A percentile compares a stretch with the other conserved stretches of the same genome.
phyloP scores from a whole-genome alignment of 1,139 yeast genomes.

The Wickerhamiella infanticola region DNA sequence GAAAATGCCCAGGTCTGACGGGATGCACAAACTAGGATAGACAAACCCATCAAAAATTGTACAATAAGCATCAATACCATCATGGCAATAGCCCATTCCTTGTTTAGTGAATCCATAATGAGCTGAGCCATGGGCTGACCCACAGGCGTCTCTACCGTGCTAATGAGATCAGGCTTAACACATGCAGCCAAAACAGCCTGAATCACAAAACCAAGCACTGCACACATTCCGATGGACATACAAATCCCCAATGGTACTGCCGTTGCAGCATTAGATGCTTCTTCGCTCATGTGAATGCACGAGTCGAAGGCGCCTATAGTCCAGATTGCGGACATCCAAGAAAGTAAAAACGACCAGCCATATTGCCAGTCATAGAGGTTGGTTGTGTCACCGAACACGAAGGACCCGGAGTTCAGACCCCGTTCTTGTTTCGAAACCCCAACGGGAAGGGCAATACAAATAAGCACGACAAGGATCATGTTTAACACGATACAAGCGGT shows the following conservation, averaged over 20 bases:
- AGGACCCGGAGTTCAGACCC: constrained; percentile 19
- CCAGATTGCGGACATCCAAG: constrained; percentile 44
- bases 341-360: constrained; percentile 51
- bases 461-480: constrained; percentile 39
- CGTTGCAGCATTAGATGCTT: constrained; percentile 46
- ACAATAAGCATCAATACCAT: constrained; percentile 20
- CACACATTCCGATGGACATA: constrained; percentile 40
- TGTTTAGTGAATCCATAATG: constrained; percentile 48
- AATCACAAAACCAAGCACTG: constrained; percentile 45
- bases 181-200: constrained; percentile 15
- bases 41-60: constrained; percentile 45
- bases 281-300: constrained; percentile 57
- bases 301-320: constrained; percentile 52
- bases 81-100: constrained; percentile 40
- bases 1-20: constrained; percentile 79
- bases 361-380: constrained; percentile 42
- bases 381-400: constrained; percentile 41
- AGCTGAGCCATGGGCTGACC: constrained; percentile 43
- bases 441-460: constrained; percentile 50
- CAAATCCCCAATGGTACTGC: constrained; percentile 55
- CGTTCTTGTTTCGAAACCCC: constrained; percentile 15
- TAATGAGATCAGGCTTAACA: constrained; percentile 16
- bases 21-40: constrained; percentile 63
- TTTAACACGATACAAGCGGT: constrained; percentile 43
- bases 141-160: constrained; percentile 31